Base-by-base conservation (phyloP, 306 rosid genomes). In the Dicorynia guianensis region DNA sequence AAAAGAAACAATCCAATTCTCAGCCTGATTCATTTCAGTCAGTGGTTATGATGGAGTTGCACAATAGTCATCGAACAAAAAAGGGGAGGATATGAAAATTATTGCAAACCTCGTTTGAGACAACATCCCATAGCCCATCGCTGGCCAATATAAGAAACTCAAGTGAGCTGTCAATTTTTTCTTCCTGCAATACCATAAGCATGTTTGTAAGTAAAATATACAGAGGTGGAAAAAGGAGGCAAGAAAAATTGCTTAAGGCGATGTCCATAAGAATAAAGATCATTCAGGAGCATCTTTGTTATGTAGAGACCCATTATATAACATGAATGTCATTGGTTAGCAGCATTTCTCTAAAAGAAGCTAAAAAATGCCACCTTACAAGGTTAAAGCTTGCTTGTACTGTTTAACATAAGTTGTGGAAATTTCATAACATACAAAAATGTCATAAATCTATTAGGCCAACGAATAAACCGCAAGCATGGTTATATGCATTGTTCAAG, bases 71-170 rank as follows among this genome's bases (percentile, higher is more conserved):
- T 74, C 40, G 13, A 25, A 68, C 7, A 4, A 48, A 48, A 63
- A 59, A 20, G 44, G 6, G 61, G 33, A 58, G 62, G 34, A 15
- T 56, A 20, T 54, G 47, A 74, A 75, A 80, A 71, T 65, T 39
- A 56, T 39, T 60, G 73, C 76, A 48, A 73, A 95, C 98, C 98
- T 95, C 97, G 7, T 95, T 95, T 59, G 93, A 71, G 86, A 95
- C 98, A 57, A 95, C 98, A 79, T 92, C 98, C 97, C 98, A 95
- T 61, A 95, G 83, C 47, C 98, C 98, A 67, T 95, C 98, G 69
- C 98, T 95, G 19, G 98, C 98, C 79, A 95, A 84, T 74, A 95
- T 95, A 74, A 95, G 97, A 86, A 95, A 92, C 88, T 95, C 98
- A 6, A 95, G 97, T 50, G 97, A 86, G 87, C 89, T 89, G 67